Evolutionary conservation across 2,329 filamentous ascomycete species (phyloP).

Genomic region (Rachicladosporium sp.): DNA sequence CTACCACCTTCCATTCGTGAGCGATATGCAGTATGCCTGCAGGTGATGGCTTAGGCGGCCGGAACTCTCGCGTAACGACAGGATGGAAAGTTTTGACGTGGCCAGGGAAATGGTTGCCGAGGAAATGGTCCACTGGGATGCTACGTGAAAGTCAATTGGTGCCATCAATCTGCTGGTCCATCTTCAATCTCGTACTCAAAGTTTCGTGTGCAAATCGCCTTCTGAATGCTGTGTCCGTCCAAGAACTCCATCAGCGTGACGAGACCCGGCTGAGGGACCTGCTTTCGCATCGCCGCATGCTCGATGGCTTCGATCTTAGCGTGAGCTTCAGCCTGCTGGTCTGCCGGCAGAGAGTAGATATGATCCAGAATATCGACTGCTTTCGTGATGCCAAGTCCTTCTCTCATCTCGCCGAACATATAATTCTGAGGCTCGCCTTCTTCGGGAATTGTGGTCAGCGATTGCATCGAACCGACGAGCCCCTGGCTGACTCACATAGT

Average conservation of each 20-base stretch:
- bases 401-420: slow-evolving; percentile 86
- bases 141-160: slow-evolving; percentile 14
- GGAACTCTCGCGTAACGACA: slow-evolving; percentile 73
- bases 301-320: slow-evolving; percentile 69
- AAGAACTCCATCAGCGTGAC: slow-evolving; percentile 70
- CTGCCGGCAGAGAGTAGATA: slow-evolving; percentile 58
- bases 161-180: no score
- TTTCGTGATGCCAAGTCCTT: slow-evolving; percentile 59
- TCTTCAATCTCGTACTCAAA: slow-evolving; percentile 48
- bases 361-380: slow-evolving; percentile 77
- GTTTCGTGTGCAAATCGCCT: slow-evolving; percentile 88
- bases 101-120: slow-evolving; percentile 59
- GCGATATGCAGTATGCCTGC: slow-evolving; percentile 83
- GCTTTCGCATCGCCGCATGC: slow-evolving; percentile 62
- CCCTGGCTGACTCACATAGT: slow-evolving; percentile 48
- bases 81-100: slow-evolving; percentile 53
- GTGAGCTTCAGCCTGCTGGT: slow-evolving; percentile 50
- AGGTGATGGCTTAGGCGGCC: slow-evolving; percentile 74
- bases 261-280: slow-evolving; percentile 73
- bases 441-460: slow-evolving; percentile 2
- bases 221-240: slow-evolving; percentile 51
- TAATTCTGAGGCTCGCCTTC: slow-evolving; percentile 77
- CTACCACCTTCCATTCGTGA: slow-evolving; percentile 52
- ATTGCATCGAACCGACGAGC: background rate
- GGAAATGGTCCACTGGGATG: slow-evolving; percentile 59